A percentile compares a stretch with the other conserved stretches of the same genome.
phyloP scores from a whole-genome alignment of 257 asterid species.

The Nicotiana tomentosiformis region DNA sequence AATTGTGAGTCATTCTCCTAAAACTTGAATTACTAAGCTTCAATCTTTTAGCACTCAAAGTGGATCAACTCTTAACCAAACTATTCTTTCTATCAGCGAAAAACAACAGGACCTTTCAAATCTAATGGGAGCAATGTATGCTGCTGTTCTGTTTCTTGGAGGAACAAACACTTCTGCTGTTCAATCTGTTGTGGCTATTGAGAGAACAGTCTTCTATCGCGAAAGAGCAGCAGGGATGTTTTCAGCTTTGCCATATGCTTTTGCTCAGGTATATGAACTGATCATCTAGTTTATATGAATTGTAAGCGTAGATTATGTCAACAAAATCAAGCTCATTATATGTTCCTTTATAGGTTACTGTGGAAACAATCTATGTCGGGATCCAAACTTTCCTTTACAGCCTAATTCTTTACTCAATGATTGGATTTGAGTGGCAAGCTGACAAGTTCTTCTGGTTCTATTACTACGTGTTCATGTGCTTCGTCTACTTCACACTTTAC shows the following conservation, averaged over 20 bases:
- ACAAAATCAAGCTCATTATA: not conserved
- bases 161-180: slow-evolving; percentile 64
- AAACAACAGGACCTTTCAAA: slow-evolving; percentile 55
- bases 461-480: slow-evolving; percentile 31
- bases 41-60: not conserved
- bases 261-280: slow-evolving; percentile 48
- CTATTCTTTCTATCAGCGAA: slow-evolving; percentile 23
- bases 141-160: slow-evolving; percentile 63
- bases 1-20: slow-evolving; percentile 34
- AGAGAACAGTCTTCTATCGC: slow-evolving; percentile 58
- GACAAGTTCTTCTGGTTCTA: slow-evolving; percentile 54
- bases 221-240: slow-evolving; percentile 71
- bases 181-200: slow-evolving; percentile 62
- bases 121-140: slow-evolving; percentile 66
- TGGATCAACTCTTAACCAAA: not conserved
- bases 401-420: slow-evolving; percentile 30
- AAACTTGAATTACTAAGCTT: not conserved
- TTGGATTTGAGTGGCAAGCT: slow-evolving; percentile 35
- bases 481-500: slow-evolving; percentile 33
- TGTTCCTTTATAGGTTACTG: slow-evolving; percentile 35
- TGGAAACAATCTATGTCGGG: slow-evolving; percentile 48
- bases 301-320: not conserved
- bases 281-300: not conserved
- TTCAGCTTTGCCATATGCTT: slow-evolving; percentile 63
- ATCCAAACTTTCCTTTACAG: slow-evolving; percentile 30